Evolutionary conservation across 495 filamentous ascomycete genomes (phyloP).

Genomic region (Halenospora varia): DNA sequence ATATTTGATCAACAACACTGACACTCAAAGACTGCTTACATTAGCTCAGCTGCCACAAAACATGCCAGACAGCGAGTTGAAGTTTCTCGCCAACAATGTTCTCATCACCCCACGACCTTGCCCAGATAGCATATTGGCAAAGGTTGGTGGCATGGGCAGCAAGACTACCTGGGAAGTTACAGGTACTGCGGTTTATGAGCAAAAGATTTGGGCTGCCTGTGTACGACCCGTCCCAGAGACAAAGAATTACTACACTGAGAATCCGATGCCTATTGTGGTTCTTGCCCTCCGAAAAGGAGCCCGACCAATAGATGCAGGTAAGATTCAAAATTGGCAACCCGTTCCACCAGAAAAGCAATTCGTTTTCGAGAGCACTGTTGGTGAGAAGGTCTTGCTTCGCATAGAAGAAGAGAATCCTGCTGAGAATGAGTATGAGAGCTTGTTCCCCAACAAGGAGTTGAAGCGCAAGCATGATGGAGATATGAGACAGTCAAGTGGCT

Average conservation of each 20-base stretch:
- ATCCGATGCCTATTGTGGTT: slow-evolving; percentile 67
- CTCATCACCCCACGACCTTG: slow-evolving; percentile 77
- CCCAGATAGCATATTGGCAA: slow-evolving; percentile 62
- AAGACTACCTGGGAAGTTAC: slow-evolving; percentile 81
- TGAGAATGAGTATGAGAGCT: slow-evolving; percentile 55
- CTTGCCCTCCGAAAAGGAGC: slow-evolving; percentile 67
- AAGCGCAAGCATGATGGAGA: slow-evolving; percentile 56
- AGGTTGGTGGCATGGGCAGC: slow-evolving; percentile 78
- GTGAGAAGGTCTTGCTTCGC: slow-evolving; percentile 78
- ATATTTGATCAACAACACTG: slow-evolving; percentile 71
- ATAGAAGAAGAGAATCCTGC: slow-evolving; percentile 64
- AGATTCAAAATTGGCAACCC: slow-evolving; percentile 82
- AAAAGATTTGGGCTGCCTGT: slow-evolving; percentile 81
- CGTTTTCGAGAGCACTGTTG: slow-evolving; percentile 73
- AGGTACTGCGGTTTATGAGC: slow-evolving; percentile 67
- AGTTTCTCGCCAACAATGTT: slow-evolving; percentile 84
- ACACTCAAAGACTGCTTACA: slow-evolving; percentile 64
- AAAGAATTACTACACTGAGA: slow-evolving; percentile 68
- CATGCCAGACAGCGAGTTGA: slow-evolving; percentile 59
- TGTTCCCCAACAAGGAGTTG: slow-evolving; percentile 48
- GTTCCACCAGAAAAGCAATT: slow-evolving; percentile 61
- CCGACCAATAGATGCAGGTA: slow-evolving; percentile 73
- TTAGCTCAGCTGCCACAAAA: slow-evolving; percentile 60
- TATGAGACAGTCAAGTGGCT: slow-evolving; percentile 23
- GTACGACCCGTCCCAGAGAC: slow-evolving; percentile 66